A percentile compares a stretch with the other conserved stretches of the same genome.
Evolutionary conservation across 2,329 filamentous ascomycete genomes (phyloP).

Genomic region (Xylariaceae sp.): DNA sequence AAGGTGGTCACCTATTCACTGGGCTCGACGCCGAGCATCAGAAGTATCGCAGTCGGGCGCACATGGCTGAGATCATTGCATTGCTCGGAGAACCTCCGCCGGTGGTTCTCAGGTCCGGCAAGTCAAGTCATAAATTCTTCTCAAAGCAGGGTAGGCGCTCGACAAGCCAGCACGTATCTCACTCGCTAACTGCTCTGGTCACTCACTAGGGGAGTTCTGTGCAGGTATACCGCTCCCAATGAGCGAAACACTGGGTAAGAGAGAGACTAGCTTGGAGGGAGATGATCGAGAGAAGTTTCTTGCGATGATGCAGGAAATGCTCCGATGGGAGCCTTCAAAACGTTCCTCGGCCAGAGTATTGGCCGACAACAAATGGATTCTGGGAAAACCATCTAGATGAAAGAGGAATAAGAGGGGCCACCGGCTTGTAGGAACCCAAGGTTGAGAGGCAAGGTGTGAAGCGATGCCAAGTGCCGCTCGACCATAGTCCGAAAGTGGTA

Average conservation of each 20-base stretch:
- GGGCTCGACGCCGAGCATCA: conserved; percentile 30
- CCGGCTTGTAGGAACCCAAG: no score
- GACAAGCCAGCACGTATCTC: conserved; percentile 2
- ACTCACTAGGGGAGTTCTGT: neutral
- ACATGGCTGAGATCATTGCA: conserved; percentile 40
- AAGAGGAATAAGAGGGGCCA: no score
- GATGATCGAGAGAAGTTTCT: neutral
- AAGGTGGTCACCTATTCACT: conserved; percentile 37
- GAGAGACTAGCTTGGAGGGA: neutral
- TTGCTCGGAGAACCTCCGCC: conserved; percentile 36
- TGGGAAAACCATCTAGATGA: neutral
- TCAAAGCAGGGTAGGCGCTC: conserved; percentile 28
- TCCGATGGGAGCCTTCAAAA: neutral
- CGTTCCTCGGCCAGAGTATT: neutral
- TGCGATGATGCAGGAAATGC: neutral
- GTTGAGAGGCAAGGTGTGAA: no score
- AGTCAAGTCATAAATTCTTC: conserved; percentile 30
- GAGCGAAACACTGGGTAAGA: neutral
- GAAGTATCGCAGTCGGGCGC: conserved; percentile 34
- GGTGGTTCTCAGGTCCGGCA: conserved; percentile 25
- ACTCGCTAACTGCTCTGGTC: conserved; percentile 1
- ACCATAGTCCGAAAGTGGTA: no score
- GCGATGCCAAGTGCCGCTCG: no score
- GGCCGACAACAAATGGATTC: neutral
- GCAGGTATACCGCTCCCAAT: neutral